Percentiles rank a stretch among this genome's conserved stretches.
Conservation (phyloP, 441 rosid genomes). For the Sinapis alba region DNA sequence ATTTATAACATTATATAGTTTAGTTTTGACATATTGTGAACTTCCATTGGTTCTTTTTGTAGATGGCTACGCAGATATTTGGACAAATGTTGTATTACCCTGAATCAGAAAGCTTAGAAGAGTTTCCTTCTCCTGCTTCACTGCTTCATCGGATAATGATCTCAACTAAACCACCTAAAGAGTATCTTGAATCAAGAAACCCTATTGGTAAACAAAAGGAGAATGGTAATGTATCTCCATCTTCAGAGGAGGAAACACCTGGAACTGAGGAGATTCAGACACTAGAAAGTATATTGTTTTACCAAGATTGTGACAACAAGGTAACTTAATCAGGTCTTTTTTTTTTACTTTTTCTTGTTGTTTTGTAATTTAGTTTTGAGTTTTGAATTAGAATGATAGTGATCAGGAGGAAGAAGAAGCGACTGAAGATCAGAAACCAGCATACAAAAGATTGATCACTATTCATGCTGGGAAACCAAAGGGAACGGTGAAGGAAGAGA, state of each 20-base stretch:
- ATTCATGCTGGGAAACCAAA: slow-evolving; percentile 76
- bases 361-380: neutral
- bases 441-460: slow-evolving; percentile 57
- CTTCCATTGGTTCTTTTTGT: neutral
- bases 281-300: slow-evolving; percentile 35
- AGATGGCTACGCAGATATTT: slow-evolving; percentile 59
- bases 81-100: slow-evolving; percentile 58
- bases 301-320: slow-evolving; percentile 25
- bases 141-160: slow-evolving; percentile 58
- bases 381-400: slow-evolving; percentile 42
- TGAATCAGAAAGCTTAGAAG: slow-evolving; percentile 47
- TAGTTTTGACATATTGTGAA: neutral
- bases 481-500: slow-evolving; percentile 54
- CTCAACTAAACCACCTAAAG: slow-evolving; percentile 73
- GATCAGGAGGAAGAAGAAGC: slow-evolving; percentile 53
- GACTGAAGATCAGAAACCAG: slow-evolving; percentile 42
- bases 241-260: slow-evolving; percentile 52
- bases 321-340: neutral
- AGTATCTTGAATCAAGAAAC: slow-evolving; percentile 57
- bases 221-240: slow-evolving; percentile 33
- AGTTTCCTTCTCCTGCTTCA: slow-evolving; percentile 71
- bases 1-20: neutral
- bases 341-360: neutral
- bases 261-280: slow-evolving; percentile 37
- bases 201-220: slow-evolving; percentile 36